Evolutionary conservation across 805 yeast species (phyloP), one percentile per base, ranked within the genome.

Genomic region (Saccharomycopsis oosterbeekiorum): DNA sequence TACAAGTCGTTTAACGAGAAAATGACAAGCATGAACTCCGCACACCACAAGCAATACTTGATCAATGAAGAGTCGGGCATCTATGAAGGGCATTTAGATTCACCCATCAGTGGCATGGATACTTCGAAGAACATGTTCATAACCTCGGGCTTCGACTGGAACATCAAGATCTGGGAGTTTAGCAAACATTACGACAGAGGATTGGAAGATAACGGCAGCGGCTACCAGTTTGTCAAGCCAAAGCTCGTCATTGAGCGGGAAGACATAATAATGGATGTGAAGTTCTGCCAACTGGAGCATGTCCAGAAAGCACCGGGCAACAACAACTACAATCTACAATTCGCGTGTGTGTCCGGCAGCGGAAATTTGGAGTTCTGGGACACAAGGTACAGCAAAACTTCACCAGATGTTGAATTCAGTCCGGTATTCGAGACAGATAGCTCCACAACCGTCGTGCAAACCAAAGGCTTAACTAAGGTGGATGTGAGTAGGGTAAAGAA

Each of bases 101-200:
- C 70, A 0, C 71, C 74, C 1, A 67, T 73, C 0, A 68, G 71
- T 10, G 54, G 65, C 1, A 40, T 71, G 9, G 58, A 39, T 17
- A 68, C 63, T 41, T 67, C 66, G 47, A 60, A 66, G 8, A 58
- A 62, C 17, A 58, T 70, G 10, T 71, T 73, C 47, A 17, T 72
- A 0, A 62, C 73, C 0, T 61, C 69, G 42, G 70, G 74, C 0
- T 65, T 70, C 62, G 76, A 74, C 51, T 73, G 74, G 73, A 67
- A 66, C 24, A 67, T 71, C 9, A 64, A 58, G 21, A 39, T 72
- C 6, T 72, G 74, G 74, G 70, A 68, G 41, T 54, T 37, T n/a
- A 39, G 56, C 21, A 54, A 15, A 21, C 5, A 29, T 12, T 15
- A 12, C 8, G n/a, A 26, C 1, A n/a, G 19, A 6, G 50, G 19